Evolutionary conservation across 1,284 basidiomycete genomes (phyloP), one percentile per base, ranked within the genome.

Genomic region (Pascua guehoae): DNA sequence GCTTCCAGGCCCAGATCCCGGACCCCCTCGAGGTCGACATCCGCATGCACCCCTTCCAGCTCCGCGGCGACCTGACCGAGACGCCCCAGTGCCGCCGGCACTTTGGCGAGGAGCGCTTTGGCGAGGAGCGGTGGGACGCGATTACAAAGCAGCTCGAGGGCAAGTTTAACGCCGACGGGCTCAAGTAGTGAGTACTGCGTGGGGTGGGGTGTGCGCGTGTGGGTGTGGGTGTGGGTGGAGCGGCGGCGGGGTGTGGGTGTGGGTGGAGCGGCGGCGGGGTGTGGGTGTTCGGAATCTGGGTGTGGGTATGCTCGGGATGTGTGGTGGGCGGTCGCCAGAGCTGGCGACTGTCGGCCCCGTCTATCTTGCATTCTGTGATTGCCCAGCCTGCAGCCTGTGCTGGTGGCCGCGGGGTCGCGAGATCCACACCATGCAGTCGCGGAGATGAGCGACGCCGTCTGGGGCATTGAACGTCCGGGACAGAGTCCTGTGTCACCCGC

Each of bases 31-130:
- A 67, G 43, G 57, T 68, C 50, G 59, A 67, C 38, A 65, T 74
- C 53, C 66, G 69, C 18, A 67, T 78, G 56, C 67, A 73, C 32
- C 75, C 77, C 5, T 78, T 72, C 66, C 67, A 73, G 51, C 68
- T 78, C 16, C 69, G 75, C 61, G 61, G 60, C 12, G 56, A 55
- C 10, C 51, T 77, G 42, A 65, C 65, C 8, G 62, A 65, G 12
- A 58, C 63, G 32, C 73, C 74, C 1, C 39, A 61, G 15, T 38
- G 51, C 53, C 70, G 73, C 53, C 55, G 58, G 9, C 66, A 67
- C 24, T 65, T 67, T 17, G 73, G 73, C 54, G 61, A 58, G 11
- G 52, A 60, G 11, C 75, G 75, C 54, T 79, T 78, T 52, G 78
- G 77, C 8, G 49, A 58, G 15, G 72, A 71, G 47, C 67, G 64